Base-by-base conservation (phyloP, 2,329 filamentous ascomycete genomes). In the Calonectria hawksworthii region DNA sequence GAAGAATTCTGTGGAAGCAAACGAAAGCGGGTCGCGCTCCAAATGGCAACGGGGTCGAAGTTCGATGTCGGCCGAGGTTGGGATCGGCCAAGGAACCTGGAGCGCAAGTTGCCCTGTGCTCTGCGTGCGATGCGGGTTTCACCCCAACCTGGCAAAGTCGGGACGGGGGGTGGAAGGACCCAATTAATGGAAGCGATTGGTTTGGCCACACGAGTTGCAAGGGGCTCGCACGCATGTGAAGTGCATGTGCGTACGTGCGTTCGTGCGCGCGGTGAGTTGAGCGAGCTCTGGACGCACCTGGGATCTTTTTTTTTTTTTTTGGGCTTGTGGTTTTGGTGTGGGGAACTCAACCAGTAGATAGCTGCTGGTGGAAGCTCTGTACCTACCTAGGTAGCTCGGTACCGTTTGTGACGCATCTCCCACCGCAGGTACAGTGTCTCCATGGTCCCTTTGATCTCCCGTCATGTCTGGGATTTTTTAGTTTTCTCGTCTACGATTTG, bases 11-110 rank as follows among this genome's bases (percentile, higher is more conserved):
- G 47, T 56, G 36, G 61, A 68, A 73, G 56, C 34, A 63, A 63
- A 63, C 56, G 34, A 63, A 63, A 63, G 70, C 70, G 73, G 73
- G 70, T 72, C 73, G 38, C 65, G n/a, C 56, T 41, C 56, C n/a
- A 63, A 28, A 61, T 11, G 56, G 56, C 56, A 61, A 61, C 23
- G 16, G 56, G 56, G 36, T 23, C n/a, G 32, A 41, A 38, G 52
- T 41, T 44, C 38, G 28, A 63, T 32, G 36, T 66, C 47, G 69
- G 50, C 54, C 41, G 56, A 63, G 61, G 61, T 51, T 51, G 67
- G 52, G 51, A 69, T 69, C 67, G 38, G 67, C 51, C 28, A 34
- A 21, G n/a, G 21, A 41, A 44, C 41, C 18, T 36, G 50, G 50
- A 44, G 67, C 67, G 28, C 38, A 38, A 13, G n/a, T 28, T 63